Percentiles rank a stretch among this genome's conserved stretches.
phyloP scores from a whole-genome alignment of 148 eudicot species.

The Cornus suecica region DNA sequence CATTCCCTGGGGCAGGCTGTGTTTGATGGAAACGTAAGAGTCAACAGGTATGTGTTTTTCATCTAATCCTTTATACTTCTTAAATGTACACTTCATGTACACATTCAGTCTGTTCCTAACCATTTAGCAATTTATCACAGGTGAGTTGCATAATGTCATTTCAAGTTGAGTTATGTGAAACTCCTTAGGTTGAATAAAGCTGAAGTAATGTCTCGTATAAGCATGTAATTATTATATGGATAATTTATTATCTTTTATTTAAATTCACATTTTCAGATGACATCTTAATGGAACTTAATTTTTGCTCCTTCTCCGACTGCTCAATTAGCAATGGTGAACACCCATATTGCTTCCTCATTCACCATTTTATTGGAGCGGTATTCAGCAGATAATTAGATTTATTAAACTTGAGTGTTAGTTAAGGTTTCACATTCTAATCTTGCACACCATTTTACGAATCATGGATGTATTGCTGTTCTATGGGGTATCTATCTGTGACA shows the following conservation, averaged over 20 bases:
- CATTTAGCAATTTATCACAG: background rate
- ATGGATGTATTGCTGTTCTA: background rate
- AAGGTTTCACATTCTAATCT: background rate
- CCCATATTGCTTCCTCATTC: background rate
- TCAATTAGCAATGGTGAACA: background rate
- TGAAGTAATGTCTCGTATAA: background rate
- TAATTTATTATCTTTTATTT: background rate
- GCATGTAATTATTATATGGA: background rate
- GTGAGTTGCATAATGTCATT: background rate
- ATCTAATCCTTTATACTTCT: background rate
- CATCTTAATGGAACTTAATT: background rate
- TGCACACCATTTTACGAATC: background rate
- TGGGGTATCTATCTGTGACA: background rate
- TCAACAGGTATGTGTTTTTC: slow-evolving; percentile 57
- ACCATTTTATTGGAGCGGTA: background rate
- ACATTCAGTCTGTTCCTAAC: background rate
- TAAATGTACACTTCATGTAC: background rate
- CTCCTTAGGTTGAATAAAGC: background rate
- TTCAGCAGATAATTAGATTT: background rate
- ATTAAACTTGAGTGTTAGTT: background rate
- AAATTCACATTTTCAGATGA: background rate
- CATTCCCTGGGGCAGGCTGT: slow-evolving; percentile 88
- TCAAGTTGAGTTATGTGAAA: background rate
- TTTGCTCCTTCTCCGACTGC: background rate
- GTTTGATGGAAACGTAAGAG: slow-evolving; percentile 88